phyloP scores from a whole-genome alignment of 805 yeast genomes.

The Lipomyces orientalis region DNA sequence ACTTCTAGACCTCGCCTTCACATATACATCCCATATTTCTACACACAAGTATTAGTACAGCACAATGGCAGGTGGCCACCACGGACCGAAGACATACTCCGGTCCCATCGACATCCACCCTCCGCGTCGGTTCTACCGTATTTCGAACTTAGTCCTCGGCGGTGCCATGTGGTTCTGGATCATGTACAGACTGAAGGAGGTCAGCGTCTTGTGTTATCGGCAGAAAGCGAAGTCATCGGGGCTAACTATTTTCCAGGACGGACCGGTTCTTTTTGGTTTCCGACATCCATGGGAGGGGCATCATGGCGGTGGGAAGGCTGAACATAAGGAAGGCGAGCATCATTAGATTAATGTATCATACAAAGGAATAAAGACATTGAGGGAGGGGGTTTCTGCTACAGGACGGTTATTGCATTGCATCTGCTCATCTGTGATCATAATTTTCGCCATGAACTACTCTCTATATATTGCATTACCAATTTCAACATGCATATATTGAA shows the following conservation, averaged over 20 bases:
- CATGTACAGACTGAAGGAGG: slow-evolving; percentile 63
- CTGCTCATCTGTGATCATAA: not conserved
- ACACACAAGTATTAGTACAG: not conserved
- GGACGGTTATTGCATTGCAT: not conserved
- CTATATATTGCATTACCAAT: not conserved
- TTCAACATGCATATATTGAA: not conserved
- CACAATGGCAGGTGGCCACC: slow-evolving; percentile 36
- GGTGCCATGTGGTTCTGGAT: slow-evolving; percentile 92
- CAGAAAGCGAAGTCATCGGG: not conserved
- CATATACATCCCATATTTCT: not conserved
- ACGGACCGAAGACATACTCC: slow-evolving; percentile 55
- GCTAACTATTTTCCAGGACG: slow-evolving; percentile 42
- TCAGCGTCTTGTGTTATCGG: not conserved
- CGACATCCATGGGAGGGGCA: slow-evolving; percentile 51
- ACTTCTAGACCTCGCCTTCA: not conserved
- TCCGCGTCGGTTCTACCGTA: slow-evolving; percentile 56
- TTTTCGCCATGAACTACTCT: not conserved
- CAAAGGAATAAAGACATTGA: not conserved
- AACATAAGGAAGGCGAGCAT: slow-evolving; percentile 37
- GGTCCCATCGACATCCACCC: slow-evolving; percentile 67
- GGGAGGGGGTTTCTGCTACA: not conserved
- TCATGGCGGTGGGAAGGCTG: slow-evolving; percentile 30
- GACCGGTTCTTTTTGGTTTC: slow-evolving; percentile 48
- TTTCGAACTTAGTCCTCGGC: slow-evolving; percentile 71
- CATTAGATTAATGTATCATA: slow-evolving; percentile 14